A percentile compares a stretch with the other conserved stretches of the same genome.
These are phyloP conservation scores for Candida silvatica DNA, from an alignment of 805 yeast genomes.

Conservation along the genomic window DNA sequence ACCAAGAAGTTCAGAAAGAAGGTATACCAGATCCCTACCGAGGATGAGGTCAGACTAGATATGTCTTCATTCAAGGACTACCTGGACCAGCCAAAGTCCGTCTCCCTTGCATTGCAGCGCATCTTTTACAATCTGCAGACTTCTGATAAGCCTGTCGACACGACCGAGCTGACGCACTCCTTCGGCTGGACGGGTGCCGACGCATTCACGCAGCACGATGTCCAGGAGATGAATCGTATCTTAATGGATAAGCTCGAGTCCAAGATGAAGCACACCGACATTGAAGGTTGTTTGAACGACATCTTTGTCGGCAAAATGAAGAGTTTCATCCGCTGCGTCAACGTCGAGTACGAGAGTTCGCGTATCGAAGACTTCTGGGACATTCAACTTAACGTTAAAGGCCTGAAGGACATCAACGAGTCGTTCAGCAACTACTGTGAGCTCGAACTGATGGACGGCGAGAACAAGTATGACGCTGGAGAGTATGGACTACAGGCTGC, in stretches of 20 bases:
- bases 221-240: slow-evolving; percentile 91
- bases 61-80: slow-evolving; percentile 17
- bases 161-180: slow-evolving; percentile 77
- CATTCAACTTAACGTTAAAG: slow-evolving; percentile 88
- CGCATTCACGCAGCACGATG: slow-evolving; percentile 96
- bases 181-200: slow-evolving; percentile 98
- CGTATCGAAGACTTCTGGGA: slow-evolving; percentile 97
- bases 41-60: slow-evolving; percentile 35
- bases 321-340: slow-evolving; percentile 83
- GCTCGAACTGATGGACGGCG: slow-evolving; percentile 85
- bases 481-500: slow-evolving; percentile 92
- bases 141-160: slow-evolving; percentile 70
- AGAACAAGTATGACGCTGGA: slow-evolving; percentile 90
- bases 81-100: slow-evolving; percentile 37
- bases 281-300: slow-evolving; percentile 66
- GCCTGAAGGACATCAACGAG: slow-evolving; percentile 58
- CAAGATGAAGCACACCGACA: slow-evolving; percentile 82
- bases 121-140: slow-evolving; percentile 74
- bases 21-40: slow-evolving; percentile 86
- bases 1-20: slow-evolving; percentile 75
- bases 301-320: slow-evolving; percentile 96
- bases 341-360: slow-evolving; percentile 89
- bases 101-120: slow-evolving; percentile 80
- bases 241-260: slow-evolving; percentile 90
- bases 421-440: slow-evolving; percentile 85